A percentile compares a stretch with the other conserved stretches of the same genome.
Conservation (phyloP, 108 stramenopile species). For the Cylindrotheca closterium region DNA sequence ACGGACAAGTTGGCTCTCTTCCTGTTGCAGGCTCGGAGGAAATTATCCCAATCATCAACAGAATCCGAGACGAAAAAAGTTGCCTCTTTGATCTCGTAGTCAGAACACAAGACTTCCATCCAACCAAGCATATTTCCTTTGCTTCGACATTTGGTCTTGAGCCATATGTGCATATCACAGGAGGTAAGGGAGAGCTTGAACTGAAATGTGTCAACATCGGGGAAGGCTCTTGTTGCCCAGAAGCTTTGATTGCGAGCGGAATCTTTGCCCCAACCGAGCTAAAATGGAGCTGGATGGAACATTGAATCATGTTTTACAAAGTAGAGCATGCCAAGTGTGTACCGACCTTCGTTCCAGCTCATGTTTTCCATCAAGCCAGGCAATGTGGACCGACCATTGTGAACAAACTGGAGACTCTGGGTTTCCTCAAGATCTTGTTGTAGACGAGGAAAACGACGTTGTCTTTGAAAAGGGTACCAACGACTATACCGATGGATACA, state of each 20-base stretch:
- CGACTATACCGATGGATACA: slow-evolving; percentile 2
- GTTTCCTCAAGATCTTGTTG: slow-evolving; percentile 1
- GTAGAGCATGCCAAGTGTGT: neutral
- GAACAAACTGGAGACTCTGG: slow-evolving; percentile 1
- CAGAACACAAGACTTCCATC: slow-evolving; percentile 7
- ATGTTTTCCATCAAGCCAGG: slow-evolving; percentile 10
- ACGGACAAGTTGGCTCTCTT: neutral
- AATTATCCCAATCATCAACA: slow-evolving; percentile 5
- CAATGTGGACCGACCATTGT: slow-evolving; percentile 16
- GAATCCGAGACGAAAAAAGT: neutral
- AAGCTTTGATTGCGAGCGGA: slow-evolving; percentile 4
- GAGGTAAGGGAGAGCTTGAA: slow-evolving; percentile 6
- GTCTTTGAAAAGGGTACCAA: slow-evolving; percentile 11
- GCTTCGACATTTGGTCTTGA: slow-evolving; percentile 5
- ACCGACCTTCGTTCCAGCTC: too few species aligned
- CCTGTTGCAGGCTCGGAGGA: neutral
- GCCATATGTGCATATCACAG: slow-evolving; percentile 8
- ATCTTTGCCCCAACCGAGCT: neutral
- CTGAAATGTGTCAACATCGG: slow-evolving; percentile 3
- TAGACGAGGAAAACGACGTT: slow-evolving; percentile 1
- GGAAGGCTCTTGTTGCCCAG: slow-evolving; percentile 3
- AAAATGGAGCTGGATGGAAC: neutral
- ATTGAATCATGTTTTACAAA: slow-evolving; percentile 1
- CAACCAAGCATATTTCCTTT: slow-evolving; percentile 7
- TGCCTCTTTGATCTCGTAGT: slow-evolving; percentile 10